Evolutionary conservation across 768 basidiomycete genomes (phyloP), one percentile per base, ranked within the genome.

Genomic region (Nidularia sp.): DNA sequence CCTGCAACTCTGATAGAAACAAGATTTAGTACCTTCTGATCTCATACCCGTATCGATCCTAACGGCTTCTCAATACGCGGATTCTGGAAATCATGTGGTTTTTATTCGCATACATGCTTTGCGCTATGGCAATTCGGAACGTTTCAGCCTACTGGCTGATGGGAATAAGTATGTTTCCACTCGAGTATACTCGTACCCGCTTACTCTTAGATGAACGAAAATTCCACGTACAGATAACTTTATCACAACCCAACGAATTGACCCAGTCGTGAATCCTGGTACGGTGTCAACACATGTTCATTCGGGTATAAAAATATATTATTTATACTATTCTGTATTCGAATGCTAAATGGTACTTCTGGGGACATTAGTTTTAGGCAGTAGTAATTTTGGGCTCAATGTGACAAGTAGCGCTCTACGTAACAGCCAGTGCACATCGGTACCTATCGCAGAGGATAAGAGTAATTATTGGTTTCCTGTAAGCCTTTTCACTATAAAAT

Each of bases 391-490:
- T 62, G 66, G 76, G 41, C 60, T 71, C 53, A 58, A 59, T 34
- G 70, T 70, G 34, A 70, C 66, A 56, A 79, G 79, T 1, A 67
- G 68, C 9, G 54, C 50, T 7, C 68, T 82, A 25, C 67, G 75
- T 39, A 53, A 75, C 52, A 80, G 79, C 57, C 55, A 73, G 58
- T 82, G 80, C 58, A 76, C 78, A 2, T 76, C 79, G n/a, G 68
- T 75, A 52, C 79, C 78, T 36, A 80, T 82, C 59, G 66, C 69
- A 12, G 66, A 82, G 64, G 79, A 80, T 64, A 77, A 80, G 56
- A 79, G 76, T 15, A 72, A 68, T 48, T 81, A 80, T 55, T 80
- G 79, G 79, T 73, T 74, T 55, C 77, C 77, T 46, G 77, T 78
- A 55, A 45, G 73, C 68, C 6, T 34, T 48, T 7, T 29, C 25